Evolutionary conservation across 495 filamentous ascomycete species (phyloP), one percentile per base, ranked within the genome.

Genomic region (Penicillium maclennaniae): DNA sequence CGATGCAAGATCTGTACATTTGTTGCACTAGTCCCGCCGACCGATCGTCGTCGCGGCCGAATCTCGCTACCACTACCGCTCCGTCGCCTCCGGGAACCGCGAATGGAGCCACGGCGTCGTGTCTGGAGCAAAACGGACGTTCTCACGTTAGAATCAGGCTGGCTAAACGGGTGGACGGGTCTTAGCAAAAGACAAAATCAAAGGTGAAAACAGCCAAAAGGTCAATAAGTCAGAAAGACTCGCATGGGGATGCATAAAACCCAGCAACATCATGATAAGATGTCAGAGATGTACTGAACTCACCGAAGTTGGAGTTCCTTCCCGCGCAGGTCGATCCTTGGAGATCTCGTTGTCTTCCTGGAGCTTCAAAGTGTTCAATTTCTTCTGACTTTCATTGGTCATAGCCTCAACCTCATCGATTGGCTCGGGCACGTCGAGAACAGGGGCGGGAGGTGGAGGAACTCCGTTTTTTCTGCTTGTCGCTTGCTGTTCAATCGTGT

Each of bases 291-390:
- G 58, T 49, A 51, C 23, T 19, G 52, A 38, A 78, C 75, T 73
- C 56, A 78, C 75, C 73, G 75, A 69, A 26, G 51, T 69, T 39
- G 59, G 67, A 45, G 68, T 68, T 36, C 70, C 72, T 59, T 76
- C 72, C 54, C 72, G 69, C 51, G 62, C 53, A 61, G 77, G 73
- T 53, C 76, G 66, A 26, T 80, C 74, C 49, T 77, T 78, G 37
- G 70, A 47, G n/a, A 60, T 49, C 47, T 67, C 61, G 25, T 72
- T 58, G 51, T 87, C 84, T 62, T 96, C 91, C 57, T 91, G 86
- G 56, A 96, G 71, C 68, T 91, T 88, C 55, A 96, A 70, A 26
- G 88, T 87, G 70, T 95, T 87, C 50, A 96, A 73, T 53, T 89
- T 80, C 67, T 88, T 86, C 69, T 90, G 85, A 65, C 84, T 95